Percentiles rank a stretch among this genome's conserved stretches.
phyloP scores from a whole-genome alignment of 345 rosid genomes.

The Populus pruinosa region DNA sequence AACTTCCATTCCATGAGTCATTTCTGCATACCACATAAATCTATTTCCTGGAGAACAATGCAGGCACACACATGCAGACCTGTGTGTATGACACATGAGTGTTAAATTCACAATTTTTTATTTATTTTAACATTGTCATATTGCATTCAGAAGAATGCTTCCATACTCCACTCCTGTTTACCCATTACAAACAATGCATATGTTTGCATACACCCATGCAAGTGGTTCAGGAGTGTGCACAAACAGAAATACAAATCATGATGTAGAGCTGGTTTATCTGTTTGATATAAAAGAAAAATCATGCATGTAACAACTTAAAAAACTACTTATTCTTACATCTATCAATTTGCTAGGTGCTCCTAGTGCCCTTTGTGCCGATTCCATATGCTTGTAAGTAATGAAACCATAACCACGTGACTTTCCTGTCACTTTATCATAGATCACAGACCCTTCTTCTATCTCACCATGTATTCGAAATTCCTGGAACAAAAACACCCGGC shows the following conservation, averaged over 20 bases:
- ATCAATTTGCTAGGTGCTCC: conserved; percentile 59
- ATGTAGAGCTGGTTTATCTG: not conserved
- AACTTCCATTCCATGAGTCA: too few species aligned
- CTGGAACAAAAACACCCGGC: conserved; percentile 27
- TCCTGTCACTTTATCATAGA: conserved; percentile 63
- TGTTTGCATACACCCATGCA: not conserved
- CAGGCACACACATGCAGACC: too few species aligned
- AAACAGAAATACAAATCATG: not conserved
- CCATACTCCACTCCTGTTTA: not conserved
- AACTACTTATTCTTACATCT: conserved; percentile 42
- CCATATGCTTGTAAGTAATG: conserved; percentile 64
- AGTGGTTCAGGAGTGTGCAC: not conserved
- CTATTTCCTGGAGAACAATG: too few species aligned
- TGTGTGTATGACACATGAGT: not conserved
- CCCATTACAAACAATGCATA: not conserved
- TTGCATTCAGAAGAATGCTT: not conserved
- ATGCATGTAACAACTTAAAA: conserved; percentile 9
- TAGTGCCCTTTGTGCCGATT: conserved; percentile 57
- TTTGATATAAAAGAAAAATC: not conserved
- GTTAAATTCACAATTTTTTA: not conserved
- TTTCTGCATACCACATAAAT: too few species aligned
- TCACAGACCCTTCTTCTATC: conserved; percentile 73
- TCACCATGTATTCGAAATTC: conserved; percentile 64
- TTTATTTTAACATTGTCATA: not conserved
- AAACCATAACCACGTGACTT: conserved; percentile 80